Percentiles rank a stretch among this genome's conserved stretches.
Conservation (phyloP, 441 rosid species). For the Erysimum pusillum region DNA sequence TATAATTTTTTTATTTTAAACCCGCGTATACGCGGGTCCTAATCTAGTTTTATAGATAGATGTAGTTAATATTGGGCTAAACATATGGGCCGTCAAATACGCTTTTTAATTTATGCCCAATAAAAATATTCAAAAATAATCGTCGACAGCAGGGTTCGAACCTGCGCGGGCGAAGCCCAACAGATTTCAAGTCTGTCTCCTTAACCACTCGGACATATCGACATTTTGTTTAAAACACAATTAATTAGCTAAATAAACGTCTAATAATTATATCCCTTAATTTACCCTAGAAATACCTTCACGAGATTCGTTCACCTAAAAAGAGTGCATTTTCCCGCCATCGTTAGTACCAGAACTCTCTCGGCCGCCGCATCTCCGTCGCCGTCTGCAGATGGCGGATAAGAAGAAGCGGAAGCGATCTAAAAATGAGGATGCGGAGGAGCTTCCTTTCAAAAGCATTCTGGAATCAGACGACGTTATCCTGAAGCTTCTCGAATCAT, state of each 20-base stretch:
- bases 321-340: slow-evolving; percentile 47
- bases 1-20: too few relatives aligned
- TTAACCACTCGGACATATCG: slow-evolving; percentile 99
- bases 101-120: neutral
- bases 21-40: too few relatives aligned
- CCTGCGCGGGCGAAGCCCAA: slow-evolving; percentile 99
- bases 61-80: slow-evolving; percentile 3
- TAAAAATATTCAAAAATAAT: neutral
- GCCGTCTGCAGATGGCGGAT: slow-evolving; percentile 56
- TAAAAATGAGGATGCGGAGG: slow-evolving; percentile 54
- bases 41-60: too few relatives aligned
- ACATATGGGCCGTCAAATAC: slow-evolving; percentile 5
- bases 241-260: rapidly evolving
- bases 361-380: slow-evolving; percentile 41
- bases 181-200: slow-evolving; percentile 99
- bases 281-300: slow-evolving; percentile 25
- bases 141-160: slow-evolving; percentile 99
- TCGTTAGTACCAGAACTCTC: slow-evolving; percentile 26
- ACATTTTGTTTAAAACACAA: slow-evolving; percentile 11
- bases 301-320: slow-evolving; percentile 13
- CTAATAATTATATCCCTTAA: neutral
- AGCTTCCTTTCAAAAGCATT: slow-evolving; percentile 73
- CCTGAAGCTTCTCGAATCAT: slow-evolving; percentile 60
- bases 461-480: slow-evolving; percentile 75
- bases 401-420: slow-evolving; percentile 77